A percentile compares a stretch with the other conserved stretches of the same genome.
phyloP scores from a whole-genome alignment of 1,284 basidiomycete species.

The Boletus smithii region DNA sequence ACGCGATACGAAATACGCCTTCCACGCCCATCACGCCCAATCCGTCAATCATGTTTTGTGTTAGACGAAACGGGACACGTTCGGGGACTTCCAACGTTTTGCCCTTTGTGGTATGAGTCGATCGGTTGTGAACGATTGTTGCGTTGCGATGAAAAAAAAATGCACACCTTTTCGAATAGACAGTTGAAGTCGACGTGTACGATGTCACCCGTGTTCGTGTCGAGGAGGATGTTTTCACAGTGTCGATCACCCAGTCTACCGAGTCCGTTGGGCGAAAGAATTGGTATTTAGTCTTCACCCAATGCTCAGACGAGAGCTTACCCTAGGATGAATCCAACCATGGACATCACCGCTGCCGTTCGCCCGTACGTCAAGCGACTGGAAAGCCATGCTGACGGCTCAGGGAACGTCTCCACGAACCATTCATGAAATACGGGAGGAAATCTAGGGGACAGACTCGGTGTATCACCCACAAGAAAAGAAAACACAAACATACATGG shows the following conservation, averaged over 20 bases:
- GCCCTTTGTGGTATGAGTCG: conserved; percentile 51
- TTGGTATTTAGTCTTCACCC: too few species aligned
- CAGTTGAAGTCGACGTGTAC: conserved; percentile 99
- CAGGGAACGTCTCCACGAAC: conserved; percentile 96
- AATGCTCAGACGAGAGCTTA: conserved; percentile 30
- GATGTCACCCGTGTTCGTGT: conserved; percentile 84
- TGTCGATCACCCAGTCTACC: conserved; percentile 95
- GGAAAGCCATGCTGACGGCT: conserved; percentile 92
- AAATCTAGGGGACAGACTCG: conserved; percentile 49
- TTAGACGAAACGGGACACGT: conserved; percentile 92
- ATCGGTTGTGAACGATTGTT: not conserved
- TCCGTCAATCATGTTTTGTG: conserved; percentile 92
- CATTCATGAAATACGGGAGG: conserved; percentile 94
- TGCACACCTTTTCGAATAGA: conserved; percentile 85
- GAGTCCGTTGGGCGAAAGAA: not conserved
- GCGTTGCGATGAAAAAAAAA: not conserved
- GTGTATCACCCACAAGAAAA: too few species aligned
- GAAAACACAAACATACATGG: conserved; percentile 41
- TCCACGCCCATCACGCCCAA: conserved; percentile 94
- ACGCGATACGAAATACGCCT: conserved; percentile 90
- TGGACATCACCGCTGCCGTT: conserved; percentile 96
- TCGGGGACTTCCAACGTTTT: conserved; percentile 89
- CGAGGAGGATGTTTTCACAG: conserved; percentile 95
- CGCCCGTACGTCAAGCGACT: conserved; percentile 85
- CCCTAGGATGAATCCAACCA: conserved; percentile 98